Percentiles rank a stretch among this genome's conserved stretches.
phyloP scores from a whole-genome alignment of 768 basidiomycete species.

The Kwoniella mangroviensis region DNA sequence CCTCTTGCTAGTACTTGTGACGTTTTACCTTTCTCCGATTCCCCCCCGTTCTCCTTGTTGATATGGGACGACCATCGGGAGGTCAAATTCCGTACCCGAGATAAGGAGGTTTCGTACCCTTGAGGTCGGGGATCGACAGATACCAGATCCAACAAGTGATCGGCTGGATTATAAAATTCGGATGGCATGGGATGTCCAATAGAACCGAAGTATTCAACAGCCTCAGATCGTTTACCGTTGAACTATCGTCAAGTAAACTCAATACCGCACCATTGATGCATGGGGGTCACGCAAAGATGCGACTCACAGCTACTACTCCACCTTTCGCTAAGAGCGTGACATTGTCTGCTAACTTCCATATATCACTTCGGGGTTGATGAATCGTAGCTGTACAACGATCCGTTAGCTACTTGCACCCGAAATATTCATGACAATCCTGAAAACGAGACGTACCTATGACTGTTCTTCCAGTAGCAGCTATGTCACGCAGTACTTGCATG shows the following conservation, averaged over 20 bases:
- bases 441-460: slow-evolving; percentile 55
- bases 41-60: slow-evolving; percentile 10
- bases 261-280: background rate
- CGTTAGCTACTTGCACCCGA: background rate
- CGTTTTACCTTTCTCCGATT: slow-evolving; percentile 29
- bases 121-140: slow-evolving; percentile 51
- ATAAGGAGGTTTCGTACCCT: slow-evolving; percentile 31
- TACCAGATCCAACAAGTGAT: slow-evolving; percentile 68
- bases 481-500: slow-evolving; percentile 60
- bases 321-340: slow-evolving; percentile 57
- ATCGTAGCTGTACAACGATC: slow-evolving; percentile 47
- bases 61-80: slow-evolving; percentile 22
- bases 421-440: background rate
- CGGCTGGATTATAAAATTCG: slow-evolving; percentile 64
- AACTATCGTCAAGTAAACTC: slow-evolving; percentile 31
- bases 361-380: slow-evolving; percentile 59
- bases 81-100: slow-evolving; percentile 36
- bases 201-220: slow-evolving; percentile 56
- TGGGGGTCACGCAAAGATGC: background rate
- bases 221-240: slow-evolving; percentile 45
- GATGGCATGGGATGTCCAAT: slow-evolving; percentile 56
- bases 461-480: slow-evolving; percentile 60
- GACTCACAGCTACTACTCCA: slow-evolving; percentile 48
- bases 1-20: slow-evolving; percentile 24
- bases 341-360: slow-evolving; percentile 58